These are phyloP conservation scores for Panellus pusillus DNA, from an alignment of 768 basidiomycete genomes.

Conservation along the genomic window DNA sequence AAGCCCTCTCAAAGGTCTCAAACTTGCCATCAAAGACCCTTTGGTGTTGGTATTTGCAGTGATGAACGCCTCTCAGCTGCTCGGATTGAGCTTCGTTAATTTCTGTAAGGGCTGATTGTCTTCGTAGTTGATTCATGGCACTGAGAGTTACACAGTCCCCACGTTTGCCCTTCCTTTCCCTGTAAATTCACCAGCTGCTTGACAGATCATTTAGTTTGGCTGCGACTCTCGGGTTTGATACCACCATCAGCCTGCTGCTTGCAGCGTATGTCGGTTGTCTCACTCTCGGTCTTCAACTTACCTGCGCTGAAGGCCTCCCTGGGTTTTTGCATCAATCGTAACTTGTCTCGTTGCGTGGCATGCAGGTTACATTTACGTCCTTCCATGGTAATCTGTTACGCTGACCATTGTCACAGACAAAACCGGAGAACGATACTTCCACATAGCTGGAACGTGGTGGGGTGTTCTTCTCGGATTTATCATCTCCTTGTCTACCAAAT, in stretches of 20 bases:
- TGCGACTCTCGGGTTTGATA: constrained; percentile 57
- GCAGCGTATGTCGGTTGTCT: constrained; percentile 46
- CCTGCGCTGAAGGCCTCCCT: constrained; percentile 48
- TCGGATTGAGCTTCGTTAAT: constrained; percentile 60
- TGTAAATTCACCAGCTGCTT: neutral
- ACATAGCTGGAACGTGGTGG: constrained; percentile 57
- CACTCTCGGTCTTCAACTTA: neutral
- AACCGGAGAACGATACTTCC: constrained; percentile 66
- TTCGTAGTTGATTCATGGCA: neutral
- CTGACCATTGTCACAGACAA: constrained; percentile 33
- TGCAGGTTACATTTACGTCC: constrained; percentile 30
- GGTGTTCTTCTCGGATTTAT: constrained; percentile 59
- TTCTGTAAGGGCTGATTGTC: constrained; percentile 37
- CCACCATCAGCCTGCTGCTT: constrained; percentile 55
- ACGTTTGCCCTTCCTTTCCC: constrained; percentile 32
- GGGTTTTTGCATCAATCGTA: constrained; percentile 51
- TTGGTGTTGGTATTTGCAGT: constrained; percentile 55
- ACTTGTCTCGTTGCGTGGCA: constrained; percentile 56
- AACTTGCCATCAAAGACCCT: constrained; percentile 55
- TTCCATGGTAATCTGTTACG: neutral
- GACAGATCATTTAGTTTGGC: constrained; percentile 40
- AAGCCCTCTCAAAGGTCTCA: constrained; percentile 53
- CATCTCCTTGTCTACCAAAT: constrained; percentile 55
- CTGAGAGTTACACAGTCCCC: constrained; percentile 27
- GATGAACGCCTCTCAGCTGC: constrained; percentile 48